Base-by-base conservation (phyloP, 371 early-diverging fungal species). In the Scutellospora calospora region DNA sequence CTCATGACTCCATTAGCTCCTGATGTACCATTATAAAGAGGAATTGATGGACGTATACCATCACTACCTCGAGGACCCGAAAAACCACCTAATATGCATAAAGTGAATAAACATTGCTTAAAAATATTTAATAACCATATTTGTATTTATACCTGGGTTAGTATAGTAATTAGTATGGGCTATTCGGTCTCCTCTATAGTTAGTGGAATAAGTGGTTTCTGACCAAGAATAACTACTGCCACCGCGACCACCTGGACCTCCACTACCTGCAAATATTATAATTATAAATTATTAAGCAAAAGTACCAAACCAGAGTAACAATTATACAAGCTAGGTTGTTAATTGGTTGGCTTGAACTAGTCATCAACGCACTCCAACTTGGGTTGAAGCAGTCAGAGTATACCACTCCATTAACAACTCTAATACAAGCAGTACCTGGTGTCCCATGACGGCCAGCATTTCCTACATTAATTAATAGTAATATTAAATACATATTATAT, bases 121-220 rank as follows among this genome's bases (percentile, higher is more conserved):
- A n/a, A n/a, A n/a, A n/a, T n/a, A n/a, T n/a, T n/a, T n/a, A n/a
- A n/a, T n/a, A n/a, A n/a, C n/a, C n/a, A n/a, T n/a, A n/a, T n/a
- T n/a, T n/a, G n/a, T n/a, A n/a, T n/a, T n/a, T n/a, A 29, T 51
- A 73, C 73, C 73, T 54, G 73, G 73, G 25, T 73, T 72, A 52
- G 20, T 22, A 52, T 72, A 29, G 14, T 18, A 33, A 3, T n/a
- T 25, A 49, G 52, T 51, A n/a, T 22, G 25, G 0, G 52, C 25
- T n/a, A n/a, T n/a, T n/a, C n/a, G 33, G 22, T 73, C 2, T 55
- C 55, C 55, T 29, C 29, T 12, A 22, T n/a, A 57, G 35, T 55
- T 35, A 54, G 5, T 2, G 14, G 9, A 31, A 35, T 2, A 75
- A 12, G 18, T 0, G 11, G 52, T 54, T 75, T 75, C 75, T 75